Percentiles rank a stretch among this genome's conserved stretches.
Evolutionary conservation across 2,329 filamentous ascomycete genomes (phyloP).

Genomic region (Paracamarosporium sp.): DNA sequence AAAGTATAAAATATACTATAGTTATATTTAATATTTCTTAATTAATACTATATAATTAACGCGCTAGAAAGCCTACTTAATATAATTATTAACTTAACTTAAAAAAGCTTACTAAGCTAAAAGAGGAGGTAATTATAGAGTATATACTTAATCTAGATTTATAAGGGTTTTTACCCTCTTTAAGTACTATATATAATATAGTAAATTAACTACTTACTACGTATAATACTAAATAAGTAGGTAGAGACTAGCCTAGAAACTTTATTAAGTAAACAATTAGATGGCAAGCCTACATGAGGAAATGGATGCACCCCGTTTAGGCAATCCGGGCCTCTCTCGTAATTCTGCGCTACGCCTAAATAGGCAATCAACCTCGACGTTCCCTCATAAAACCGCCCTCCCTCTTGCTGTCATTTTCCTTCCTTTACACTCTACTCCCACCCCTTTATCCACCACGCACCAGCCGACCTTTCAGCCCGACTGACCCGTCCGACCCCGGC

Average conservation of each 20-base stretch:
- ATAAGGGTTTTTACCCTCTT: too few species aligned
- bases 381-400: slow-evolving; percentile 13
- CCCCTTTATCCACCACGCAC: slow-evolving; percentile 1
- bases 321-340: slow-evolving; percentile 8
- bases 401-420: slow-evolving; percentile 14
- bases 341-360: slow-evolving; percentile 14
- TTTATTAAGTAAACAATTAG: neutral
- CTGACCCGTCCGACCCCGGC: slow-evolving; percentile 1
- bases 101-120: too few species aligned
- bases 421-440: slow-evolving; percentile 16
- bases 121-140: too few species aligned
- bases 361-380: slow-evolving; percentile 11
- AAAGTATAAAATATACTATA: neutral
- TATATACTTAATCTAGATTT: too few species aligned
- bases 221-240: too few species aligned
- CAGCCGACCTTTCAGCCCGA: neutral
- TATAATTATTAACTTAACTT: too few species aligned
- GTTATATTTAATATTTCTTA: slow-evolving; percentile 4
- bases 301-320: neutral
- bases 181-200: too few species aligned
- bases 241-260: too few species aligned
- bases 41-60: slow-evolving; percentile 1
- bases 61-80: slow-evolving; percentile 3
- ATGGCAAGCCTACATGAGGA: neutral
- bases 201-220: too few species aligned